Percentiles rank a stretch among this genome's conserved stretches.
Conservation (phyloP, 192 early-diverging fungal species). For the Gryganskiella cystojenkinii region DNA sequence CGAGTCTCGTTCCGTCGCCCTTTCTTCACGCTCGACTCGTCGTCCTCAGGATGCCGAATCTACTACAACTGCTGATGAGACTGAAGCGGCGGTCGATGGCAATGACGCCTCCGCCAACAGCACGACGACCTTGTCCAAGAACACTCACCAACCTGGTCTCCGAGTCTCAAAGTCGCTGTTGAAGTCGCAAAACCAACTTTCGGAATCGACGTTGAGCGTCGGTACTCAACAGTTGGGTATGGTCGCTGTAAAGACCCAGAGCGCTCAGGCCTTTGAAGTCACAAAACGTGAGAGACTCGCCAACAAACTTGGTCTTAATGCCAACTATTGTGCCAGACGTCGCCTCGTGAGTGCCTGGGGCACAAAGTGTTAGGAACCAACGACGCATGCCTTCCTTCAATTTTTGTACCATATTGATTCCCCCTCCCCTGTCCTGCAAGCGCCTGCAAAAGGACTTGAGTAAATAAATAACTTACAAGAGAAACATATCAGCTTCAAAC, state of each 20-base stretch:
- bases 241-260: constrained; percentile 4
- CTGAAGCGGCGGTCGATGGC: neutral
- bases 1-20: constrained; percentile 39
- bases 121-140: neutral
- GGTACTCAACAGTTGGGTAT: constrained; percentile 5
- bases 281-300: constrained; percentile 23
- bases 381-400: neutral
- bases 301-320: neutral
- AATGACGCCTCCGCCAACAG: neutral
- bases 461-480: too few relatives aligned
- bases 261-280: constrained; percentile 25
- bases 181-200: constrained; percentile 39
- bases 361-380: constrained; percentile 5
- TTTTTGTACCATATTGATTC: neutral
- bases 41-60: neutral
- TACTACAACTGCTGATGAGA: neutral
- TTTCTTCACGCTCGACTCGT: constrained; percentile 9
- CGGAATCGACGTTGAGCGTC: constrained; percentile 13
- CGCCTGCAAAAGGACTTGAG: too few relatives aligned
- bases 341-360: neutral
- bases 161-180: constrained; percentile 22
- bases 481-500: too few relatives aligned
- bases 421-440: too few relatives aligned
- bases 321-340: constrained; percentile 14
- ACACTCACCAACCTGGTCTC: constrained; percentile 17